Evolutionary conservation across 2,329 filamentous ascomycete species (phyloP).

Genomic region (Didymella glomerata): DNA sequence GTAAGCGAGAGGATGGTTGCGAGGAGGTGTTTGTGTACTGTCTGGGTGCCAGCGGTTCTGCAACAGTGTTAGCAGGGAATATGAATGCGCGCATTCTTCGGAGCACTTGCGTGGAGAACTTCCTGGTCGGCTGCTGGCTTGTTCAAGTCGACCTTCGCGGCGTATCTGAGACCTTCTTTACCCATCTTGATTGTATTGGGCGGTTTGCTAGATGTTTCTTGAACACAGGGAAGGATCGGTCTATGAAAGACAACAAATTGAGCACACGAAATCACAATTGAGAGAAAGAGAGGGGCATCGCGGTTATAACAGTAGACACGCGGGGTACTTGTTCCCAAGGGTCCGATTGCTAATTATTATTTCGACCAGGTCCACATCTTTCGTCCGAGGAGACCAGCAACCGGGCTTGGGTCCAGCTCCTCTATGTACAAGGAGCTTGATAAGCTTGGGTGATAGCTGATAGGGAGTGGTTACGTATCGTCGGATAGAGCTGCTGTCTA

Average conservation of each 20-base stretch:
- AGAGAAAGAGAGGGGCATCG: conserved; percentile 16
- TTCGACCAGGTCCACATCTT: conserved; percentile 23
- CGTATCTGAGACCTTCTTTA: conserved; percentile 70
- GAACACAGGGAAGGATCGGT: too few relatives aligned
- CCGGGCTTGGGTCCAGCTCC: conserved; percentile 14
- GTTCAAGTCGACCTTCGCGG: conserved; percentile 75
- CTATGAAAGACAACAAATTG: background rate
- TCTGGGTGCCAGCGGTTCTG: conserved; percentile 95
- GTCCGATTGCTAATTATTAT: conserved; percentile 34
- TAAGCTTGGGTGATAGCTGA: conserved; percentile 46
- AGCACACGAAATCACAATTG: background rate
- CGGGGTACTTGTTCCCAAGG: conserved; percentile 27
- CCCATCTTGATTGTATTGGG: conserved; percentile 51
- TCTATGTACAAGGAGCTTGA: conserved; percentile 38
- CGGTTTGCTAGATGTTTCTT: background rate
- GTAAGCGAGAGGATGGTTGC: conserved; percentile 6
- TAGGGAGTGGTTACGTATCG: conserved; percentile 45
- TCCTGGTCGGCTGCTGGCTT: conserved; percentile 75
- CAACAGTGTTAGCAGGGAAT: background rate
- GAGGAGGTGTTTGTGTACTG: conserved; percentile 57
- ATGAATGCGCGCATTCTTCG: background rate
- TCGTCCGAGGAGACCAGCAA: conserved; percentile 22
- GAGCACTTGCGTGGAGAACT: conserved; percentile 69
- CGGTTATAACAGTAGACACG: conserved; percentile 27
- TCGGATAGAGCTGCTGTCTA: conserved; percentile 30